These are phyloP conservation scores for Monascus ruber DNA, from an alignment of 2,329 filamentous ascomycete genomes.

Conservation along the genomic window DNA sequence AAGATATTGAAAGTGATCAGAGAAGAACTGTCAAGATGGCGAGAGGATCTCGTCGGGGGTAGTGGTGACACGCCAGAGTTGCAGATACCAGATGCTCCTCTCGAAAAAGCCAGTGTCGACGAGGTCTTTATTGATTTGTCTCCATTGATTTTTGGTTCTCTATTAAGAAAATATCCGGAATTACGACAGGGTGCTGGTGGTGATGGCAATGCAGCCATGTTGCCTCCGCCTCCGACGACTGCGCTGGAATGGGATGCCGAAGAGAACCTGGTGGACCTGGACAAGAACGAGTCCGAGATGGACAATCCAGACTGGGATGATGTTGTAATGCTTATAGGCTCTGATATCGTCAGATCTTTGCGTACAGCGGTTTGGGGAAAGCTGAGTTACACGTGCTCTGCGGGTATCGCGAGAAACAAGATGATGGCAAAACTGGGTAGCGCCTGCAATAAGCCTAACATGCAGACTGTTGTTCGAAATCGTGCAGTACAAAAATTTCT, in stretches of 20 bases:
- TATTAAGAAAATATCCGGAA: conserved; percentile 68
- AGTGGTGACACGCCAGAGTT: conserved; percentile 4
- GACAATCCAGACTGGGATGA: conserved; percentile 95
- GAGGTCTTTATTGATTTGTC: conserved; percentile 93
- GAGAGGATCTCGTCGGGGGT: conserved; percentile 10
- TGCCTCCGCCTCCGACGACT: conserved; percentile 62
- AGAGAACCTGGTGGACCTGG: conserved; percentile 71
- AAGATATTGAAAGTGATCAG: conserved; percentile 73
- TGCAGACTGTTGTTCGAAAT: conserved; percentile 86
- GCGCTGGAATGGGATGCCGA: conserved; percentile 67
- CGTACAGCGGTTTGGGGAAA: conserved; percentile 56
- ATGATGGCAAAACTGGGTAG: conserved; percentile 91
- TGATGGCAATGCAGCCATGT: conserved; percentile 41
- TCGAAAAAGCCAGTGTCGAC: conserved; percentile 92
- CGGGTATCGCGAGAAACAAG: conserved; percentile 81
- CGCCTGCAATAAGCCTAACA: conserved; percentile 82
- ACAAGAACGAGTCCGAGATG: conserved; percentile 59
- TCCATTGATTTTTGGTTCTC: conserved; percentile 62
- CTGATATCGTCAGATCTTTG: conserved; percentile 73
- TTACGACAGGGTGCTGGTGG: conserved; percentile 47
- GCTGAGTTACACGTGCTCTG: conserved; percentile 83
- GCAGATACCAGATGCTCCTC: conserved; percentile 36
- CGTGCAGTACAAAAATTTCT: conserved; percentile 72
- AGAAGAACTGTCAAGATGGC: conserved; percentile 49
- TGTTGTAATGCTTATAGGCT: conserved; percentile 71